Base-by-base conservation (phyloP, 306 rosid species). In the Pterocarpus santalinus region DNA sequence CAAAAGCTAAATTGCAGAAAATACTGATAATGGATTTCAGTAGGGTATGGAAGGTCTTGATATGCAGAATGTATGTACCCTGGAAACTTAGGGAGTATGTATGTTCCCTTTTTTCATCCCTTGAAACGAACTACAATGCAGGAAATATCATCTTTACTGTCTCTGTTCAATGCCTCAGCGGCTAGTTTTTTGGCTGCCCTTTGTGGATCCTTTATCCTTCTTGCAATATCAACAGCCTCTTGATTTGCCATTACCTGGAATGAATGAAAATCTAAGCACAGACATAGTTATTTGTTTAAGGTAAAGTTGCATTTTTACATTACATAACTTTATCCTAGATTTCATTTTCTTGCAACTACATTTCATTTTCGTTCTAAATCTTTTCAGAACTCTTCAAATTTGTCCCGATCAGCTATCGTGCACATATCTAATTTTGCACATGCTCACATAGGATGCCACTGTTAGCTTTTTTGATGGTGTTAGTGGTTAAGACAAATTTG, bases 131-230 rank as follows among this genome's bases (percentile, higher is more conserved):
- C 94, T 13, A 93, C 97, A 62, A 93, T 49, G 90, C 91, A 86
- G 10, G 98, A 93, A 82, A 93, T 93, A 83, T 91, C 98, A 68
- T 93, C 98, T 68, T 90, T 93, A 73, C 98, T 93, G 53, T 93
- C 98, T 79, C 88, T 82, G 58, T 87, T 90, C 87, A 93, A 82
- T 51, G 98, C 93, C 86, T 91, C 97, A 0, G 91, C 36, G 10
- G 84, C 93, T 61, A 93, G 81, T 56, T 83, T 90, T 80, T 90
- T 93, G 1, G 94, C 94, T 34, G 97, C 94, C 85, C 69, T 90
- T 67, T 89, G 91, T 3, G 98, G 97, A 78, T 93, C 91, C 77
- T 91, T 93, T 51, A 53, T 65, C 85, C 33, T 93, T 84, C 77
- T 91, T 1, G 91, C 98, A 39, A 91, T 80, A 82, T 93, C 97